These are phyloP conservation scores for Linderniella brevidens DNA, from an alignment of 257 asterid genomes.

Conservation along the genomic window DNA sequence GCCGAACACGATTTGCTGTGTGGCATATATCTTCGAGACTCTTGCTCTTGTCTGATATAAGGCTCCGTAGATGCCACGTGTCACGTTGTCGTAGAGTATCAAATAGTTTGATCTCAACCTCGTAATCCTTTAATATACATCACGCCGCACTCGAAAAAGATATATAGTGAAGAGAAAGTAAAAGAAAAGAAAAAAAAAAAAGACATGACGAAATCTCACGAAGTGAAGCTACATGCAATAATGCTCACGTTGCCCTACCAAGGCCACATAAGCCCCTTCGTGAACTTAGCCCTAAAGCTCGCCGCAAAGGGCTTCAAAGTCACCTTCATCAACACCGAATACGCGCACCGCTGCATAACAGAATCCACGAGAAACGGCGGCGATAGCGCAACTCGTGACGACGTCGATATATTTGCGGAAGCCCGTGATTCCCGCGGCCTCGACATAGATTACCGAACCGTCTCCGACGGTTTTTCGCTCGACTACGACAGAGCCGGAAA, in stretches of 20 bases:
- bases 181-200: no score
- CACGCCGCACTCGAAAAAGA: no score
- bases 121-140: no score
- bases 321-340: conserved; percentile 10
- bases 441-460: conserved; percentile 6
- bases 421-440: conserved; percentile 4
- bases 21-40: no score
- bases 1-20: no score
- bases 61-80: no score
- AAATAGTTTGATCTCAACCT: no score
- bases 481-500: conserved; percentile 11
- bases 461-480: conserved; percentile 12
- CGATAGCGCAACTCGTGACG: no score
- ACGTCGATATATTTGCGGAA: background rate
- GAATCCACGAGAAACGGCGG: background rate
- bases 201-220: no score
- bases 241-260: conserved; percentile 11
- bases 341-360: background rate
- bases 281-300: conserved; percentile 11
- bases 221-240: conserved; percentile 10
- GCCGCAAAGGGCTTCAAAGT: conserved; percentile 10
- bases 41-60: no score
- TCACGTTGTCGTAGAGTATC: no score
- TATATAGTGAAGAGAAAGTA: no score
- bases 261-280: conserved; percentile 13